Evolutionary conservation across 2,329 filamentous ascomycete species (phyloP), one percentile per base, ranked within the genome.

Genomic region (Trichoderma oligosporum): DNA sequence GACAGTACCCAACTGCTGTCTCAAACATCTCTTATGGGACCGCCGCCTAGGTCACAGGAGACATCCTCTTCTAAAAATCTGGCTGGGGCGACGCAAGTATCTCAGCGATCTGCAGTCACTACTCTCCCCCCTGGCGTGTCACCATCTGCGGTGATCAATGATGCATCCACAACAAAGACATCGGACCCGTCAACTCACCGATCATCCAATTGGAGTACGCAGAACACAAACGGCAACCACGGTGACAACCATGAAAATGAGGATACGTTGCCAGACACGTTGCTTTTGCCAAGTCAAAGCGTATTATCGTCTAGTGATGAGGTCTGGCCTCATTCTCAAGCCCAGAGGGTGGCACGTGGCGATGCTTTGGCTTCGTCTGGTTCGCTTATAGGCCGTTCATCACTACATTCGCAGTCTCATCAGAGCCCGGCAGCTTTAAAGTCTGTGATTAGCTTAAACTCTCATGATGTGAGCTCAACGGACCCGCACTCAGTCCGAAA

Each of bases 161-260:
- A 96, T 66, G 93, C 91, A 1, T 96, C 91, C 2, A 95, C 92
- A 1, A 96, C 92, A n/a, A 94, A 96, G 73, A 92, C 89, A 2
- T 90, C 89, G 1, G 85, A 88, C 60, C 82, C 84, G 5, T 91
- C 87, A 3, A 75, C 76, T 14, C 76, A 78, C 52, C 86, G 85
- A 11, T 85, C 83, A 1, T 84, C 82, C 2, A 80, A 82, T 62
- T 81, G 82, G 69, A 86, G 87, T 68, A 89, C 87, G 0, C 88
- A 92, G 68, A 80, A 82, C 58, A 89, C 86, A 2, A 91, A 91
- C 60, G 87, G 88, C 18, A 72, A 74, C 25, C 80, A 83, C 56
- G 71, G 67, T 9, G 82, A 77, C 54, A 80, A 74, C 65, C 66
- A 64, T 35, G 62, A 69, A 8, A 67, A 69, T 33, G 72, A 73